Evolutionary conservation across 345 rosid genomes (phyloP), one percentile per base, ranked within the genome.

Genomic region (Aquilaria malaccensis): DNA sequence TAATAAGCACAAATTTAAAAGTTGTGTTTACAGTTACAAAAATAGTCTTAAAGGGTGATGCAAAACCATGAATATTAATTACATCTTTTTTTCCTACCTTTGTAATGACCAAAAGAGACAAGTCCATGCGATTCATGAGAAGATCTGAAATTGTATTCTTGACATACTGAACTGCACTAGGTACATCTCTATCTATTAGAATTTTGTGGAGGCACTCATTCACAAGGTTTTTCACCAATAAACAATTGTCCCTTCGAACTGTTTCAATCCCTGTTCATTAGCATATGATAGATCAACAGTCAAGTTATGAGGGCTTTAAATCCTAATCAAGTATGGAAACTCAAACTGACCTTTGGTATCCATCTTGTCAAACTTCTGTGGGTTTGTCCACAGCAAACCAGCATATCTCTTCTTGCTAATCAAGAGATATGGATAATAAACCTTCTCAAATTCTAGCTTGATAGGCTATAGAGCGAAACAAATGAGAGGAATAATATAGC

Each of bases 321-420:
- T 61, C 65, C 50, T 62, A 48, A 70, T 43, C 69, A 11, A 14
- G 55, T 59, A 29, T 31, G 63, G 58, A 58, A 65, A 63, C 56
- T 30, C 62, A 30, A 49, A 29, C 62, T 73, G 77, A 89, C 98
- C 98, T 85, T 94, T 94, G 55, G 97, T 86, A 73, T 90, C 97
- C 96, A 94, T 90, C 74, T 94, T 90, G 80, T 94, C 99, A 69
- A 76, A 90, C 63, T 82, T 82, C 37, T 80, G 67, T 11, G 96
- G 85, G 71, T 77, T 87, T 52, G 99, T 90, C 97, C 97, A 94
- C 53, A 70, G 77, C 76, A 94, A 81, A 75, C 99, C 99, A 77
- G 99, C 97, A 79, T 94, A 94, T 78, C 96, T 85, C 82, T 94
- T 94, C 86, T 94, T 94, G 83, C 91, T 90, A 63, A 94, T 94